These are phyloP conservation scores for Coemansia sp. DNA, from an alignment of 192 early-diverging fungal genomes.

Conservation along the genomic window DNA sequence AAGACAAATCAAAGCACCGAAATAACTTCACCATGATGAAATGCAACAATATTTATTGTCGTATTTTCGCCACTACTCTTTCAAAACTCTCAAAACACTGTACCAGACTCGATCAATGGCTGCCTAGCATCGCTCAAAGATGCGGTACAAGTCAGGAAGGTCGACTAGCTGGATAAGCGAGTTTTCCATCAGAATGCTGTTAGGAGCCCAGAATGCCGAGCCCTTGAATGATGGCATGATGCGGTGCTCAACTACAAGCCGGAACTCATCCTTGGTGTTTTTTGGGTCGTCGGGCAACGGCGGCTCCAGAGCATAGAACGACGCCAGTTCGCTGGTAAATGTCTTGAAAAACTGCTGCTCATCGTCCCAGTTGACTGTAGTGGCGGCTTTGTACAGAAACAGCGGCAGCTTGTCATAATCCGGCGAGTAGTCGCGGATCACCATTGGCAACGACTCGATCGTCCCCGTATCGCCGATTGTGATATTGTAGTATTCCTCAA, in stretches of 20 bases:
- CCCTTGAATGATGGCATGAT: slow-evolving; percentile 80
- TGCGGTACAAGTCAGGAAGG: slow-evolving; percentile 87
- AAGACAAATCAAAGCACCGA: too few relatives aligned
- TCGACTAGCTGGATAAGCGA: slow-evolving; percentile 77
- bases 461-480: slow-evolving; percentile 62
- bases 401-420: slow-evolving; percentile 81
- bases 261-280: slow-evolving; percentile 53
- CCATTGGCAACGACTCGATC: slow-evolving; percentile 70
- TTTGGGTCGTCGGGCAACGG: slow-evolving; percentile 39
- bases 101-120: too few relatives aligned
- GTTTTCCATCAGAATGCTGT: slow-evolving; percentile 55
- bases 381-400: slow-evolving; percentile 77
- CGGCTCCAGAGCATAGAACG: slow-evolving; percentile 52
- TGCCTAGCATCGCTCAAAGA: slow-evolving; percentile 98
- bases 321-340: slow-evolving; percentile 56
- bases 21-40: too few relatives aligned
- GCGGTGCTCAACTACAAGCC: slow-evolving; percentile 69
- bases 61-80: too few relatives aligned
- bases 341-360: slow-evolving; percentile 85
- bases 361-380: slow-evolving; percentile 79
- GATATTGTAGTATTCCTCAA: slow-evolving; percentile 88
- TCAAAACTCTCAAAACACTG: too few relatives aligned
- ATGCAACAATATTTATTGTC: too few relatives aligned
- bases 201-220: slow-evolving; percentile 66
- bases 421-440: slow-evolving; percentile 79